phyloP scores from a whole-genome alignment of 345 rosid genomes.

The Acer yangbiense region DNA sequence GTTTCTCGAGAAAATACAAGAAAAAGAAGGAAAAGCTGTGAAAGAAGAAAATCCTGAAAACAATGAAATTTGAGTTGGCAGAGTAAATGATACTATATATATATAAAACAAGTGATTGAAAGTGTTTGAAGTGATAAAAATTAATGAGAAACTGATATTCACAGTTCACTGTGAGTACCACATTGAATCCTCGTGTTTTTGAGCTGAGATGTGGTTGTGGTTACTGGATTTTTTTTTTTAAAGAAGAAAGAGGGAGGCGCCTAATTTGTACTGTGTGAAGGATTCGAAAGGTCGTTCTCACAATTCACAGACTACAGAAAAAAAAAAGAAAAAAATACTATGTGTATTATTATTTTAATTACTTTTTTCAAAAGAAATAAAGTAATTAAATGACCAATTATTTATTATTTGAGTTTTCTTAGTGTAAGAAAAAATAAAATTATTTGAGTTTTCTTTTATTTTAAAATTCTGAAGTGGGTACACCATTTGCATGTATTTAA shows the following conservation, averaged over 20 bases:
- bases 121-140: not conserved
- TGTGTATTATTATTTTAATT: too few relatives aligned
- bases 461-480: too few relatives aligned
- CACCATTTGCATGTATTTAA: too few relatives aligned
- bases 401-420: too few relatives aligned
- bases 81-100: not conserved
- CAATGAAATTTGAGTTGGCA: not conserved
- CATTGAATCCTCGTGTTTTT: not conserved
- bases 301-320: not conserved
- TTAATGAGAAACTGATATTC: not conserved
- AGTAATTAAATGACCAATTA: too few relatives aligned
- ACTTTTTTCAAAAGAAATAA: too few relatives aligned
- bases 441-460: too few relatives aligned
- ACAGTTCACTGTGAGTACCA: not conserved
- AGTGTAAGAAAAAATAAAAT: too few relatives aligned
- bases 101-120: too few relatives aligned
- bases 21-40: too few relatives aligned
- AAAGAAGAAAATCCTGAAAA: too few relatives aligned
- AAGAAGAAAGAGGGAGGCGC: slow-evolving; percentile 11
- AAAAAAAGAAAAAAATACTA: too few relatives aligned
- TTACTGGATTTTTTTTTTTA: not conserved
- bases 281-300: slow-evolving; percentile 14
- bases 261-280: not conserved
- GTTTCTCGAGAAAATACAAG: not conserved
- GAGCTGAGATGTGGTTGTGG: not conserved